Evolutionary conservation across 768 basidiomycete species (phyloP).

Genomic region (Nidularia sp.): DNA sequence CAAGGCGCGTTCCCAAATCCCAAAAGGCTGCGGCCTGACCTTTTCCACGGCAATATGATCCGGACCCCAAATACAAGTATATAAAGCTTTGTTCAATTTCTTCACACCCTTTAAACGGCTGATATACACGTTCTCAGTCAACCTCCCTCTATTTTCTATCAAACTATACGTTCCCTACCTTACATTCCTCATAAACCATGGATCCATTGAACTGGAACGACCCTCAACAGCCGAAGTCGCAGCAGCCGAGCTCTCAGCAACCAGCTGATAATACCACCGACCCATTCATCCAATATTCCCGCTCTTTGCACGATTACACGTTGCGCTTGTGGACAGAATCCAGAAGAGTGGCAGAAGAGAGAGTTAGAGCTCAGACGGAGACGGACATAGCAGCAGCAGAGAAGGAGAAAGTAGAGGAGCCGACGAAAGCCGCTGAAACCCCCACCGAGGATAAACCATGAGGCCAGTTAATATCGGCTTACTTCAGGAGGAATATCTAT

Average conservation of each 20-base stretch:
- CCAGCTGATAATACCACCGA: slow-evolving; percentile 12
- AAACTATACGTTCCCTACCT: background rate
- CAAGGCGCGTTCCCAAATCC: too few relatives aligned
- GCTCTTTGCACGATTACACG: slow-evolving; percentile 64
- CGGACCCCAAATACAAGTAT: slow-evolving; percentile 7
- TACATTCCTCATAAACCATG: background rate
- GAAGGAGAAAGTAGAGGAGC: background rate
- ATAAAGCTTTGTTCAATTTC: slow-evolving; percentile 2
- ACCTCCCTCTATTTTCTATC: background rate
- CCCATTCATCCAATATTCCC: slow-evolving; percentile 54
- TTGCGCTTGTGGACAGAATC: slow-evolving; percentile 66
- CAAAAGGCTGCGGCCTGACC: too few relatives aligned
- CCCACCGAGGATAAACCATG: background rate
- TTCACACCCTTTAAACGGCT: slow-evolving; percentile 2
- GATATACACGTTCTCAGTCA: slow-evolving; percentile 6
- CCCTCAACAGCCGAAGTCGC: slow-evolving; percentile 8
- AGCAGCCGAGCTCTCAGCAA: slow-evolving; percentile 11
- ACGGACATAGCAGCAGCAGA: background rate
- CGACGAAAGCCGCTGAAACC: background rate
- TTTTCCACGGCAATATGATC: slow-evolving; percentile 13
- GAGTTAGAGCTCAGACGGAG: slow-evolving; percentile 13
- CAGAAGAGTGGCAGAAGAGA: slow-evolving; percentile 53
- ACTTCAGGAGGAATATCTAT: background rate
- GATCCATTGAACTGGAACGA: background rate
- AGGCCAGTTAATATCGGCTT: background rate